A percentile compares a stretch with the other conserved stretches of the same genome.
phyloP scores from a whole-genome alignment of 169 alveolate genomes.

The Cryptosporidium canis region DNA sequence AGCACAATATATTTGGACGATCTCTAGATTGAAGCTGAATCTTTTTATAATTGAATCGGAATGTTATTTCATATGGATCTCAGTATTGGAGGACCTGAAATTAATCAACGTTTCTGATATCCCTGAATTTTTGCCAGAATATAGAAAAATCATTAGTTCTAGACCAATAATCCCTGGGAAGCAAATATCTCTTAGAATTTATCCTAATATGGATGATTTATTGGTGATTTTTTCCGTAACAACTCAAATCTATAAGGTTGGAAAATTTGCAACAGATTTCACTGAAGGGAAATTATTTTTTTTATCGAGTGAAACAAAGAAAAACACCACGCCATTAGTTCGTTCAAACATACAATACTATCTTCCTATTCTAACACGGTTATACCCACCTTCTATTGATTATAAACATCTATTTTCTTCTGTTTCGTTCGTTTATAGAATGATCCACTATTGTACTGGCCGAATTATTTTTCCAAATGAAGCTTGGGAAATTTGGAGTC shows the following conservation, averaged over 20 bases:
- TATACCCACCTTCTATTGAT: constrained; percentile 43
- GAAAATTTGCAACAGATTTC: constrained; percentile 65
- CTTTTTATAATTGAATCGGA: background rate
- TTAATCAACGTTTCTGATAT: background rate
- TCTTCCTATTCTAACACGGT: constrained; percentile 9
- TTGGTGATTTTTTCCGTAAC: background rate
- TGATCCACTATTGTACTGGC: constrained; percentile 48
- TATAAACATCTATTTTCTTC: constrained; percentile 6
- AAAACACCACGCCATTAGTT: constrained; percentile 37
- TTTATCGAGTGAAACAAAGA: background rate
- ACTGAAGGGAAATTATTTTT: constrained; percentile 11
- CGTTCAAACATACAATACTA: constrained; percentile 43
- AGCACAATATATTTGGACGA: constrained; percentile 38
- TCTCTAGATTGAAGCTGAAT: constrained; percentile 9
- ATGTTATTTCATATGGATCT: constrained; percentile 8
- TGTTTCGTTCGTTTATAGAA: constrained; percentile 45
- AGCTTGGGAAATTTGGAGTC: constrained; percentile 67
- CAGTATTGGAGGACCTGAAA: background rate
- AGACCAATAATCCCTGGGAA: constrained; percentile 1
- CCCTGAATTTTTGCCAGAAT: constrained; percentile 9
- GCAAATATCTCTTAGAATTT: background rate
- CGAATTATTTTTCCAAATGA: constrained; percentile 20
- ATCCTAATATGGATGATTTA: constrained; percentile 32
- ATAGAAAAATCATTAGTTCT: background rate
- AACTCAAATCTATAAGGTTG: constrained; percentile 9